Conservation (phyloP, 106 monocot genomes). For the Narthecium ossifragum region DNA sequence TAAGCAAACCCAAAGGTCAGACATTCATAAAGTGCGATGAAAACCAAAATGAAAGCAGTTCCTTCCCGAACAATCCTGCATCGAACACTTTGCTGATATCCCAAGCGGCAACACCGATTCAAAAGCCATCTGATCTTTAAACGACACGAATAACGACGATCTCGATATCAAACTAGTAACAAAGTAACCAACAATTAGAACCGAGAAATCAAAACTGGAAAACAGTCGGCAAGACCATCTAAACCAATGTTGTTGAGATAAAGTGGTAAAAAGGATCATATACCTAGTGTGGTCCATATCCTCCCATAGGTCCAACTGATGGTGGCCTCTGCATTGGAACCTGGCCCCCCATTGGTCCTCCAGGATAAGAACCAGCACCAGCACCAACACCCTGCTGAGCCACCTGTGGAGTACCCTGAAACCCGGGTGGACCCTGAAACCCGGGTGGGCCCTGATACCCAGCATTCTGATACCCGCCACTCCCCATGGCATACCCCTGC, state of each 20-base stretch:
- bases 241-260: neutral
- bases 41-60: neutral
- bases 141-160: conserved; percentile 26
- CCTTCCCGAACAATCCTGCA: conserved; percentile 13
- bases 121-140: conserved; percentile 33
- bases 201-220: neutral
- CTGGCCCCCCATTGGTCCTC: conserved; percentile 27
- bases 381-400: conserved; percentile 28
- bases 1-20: neutral
- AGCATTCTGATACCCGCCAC: conserved; percentile 43
- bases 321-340: conserved; percentile 30
- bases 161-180: conserved; percentile 31
- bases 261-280: no score
- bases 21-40: conserved; percentile 1
- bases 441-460: conserved; percentile 53
- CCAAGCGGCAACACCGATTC: conserved; percentile 18
- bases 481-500: conserved; percentile 40
- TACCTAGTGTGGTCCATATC: conserved; percentile 62
- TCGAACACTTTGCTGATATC: conserved; percentile 11
- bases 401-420: conserved; percentile 23
- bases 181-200: conserved; percentile 19
- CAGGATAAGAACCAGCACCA: conserved; percentile 43
- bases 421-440: conserved; percentile 32
- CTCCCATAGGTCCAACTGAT: conserved; percentile 52
- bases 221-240: neutral